Base-by-base conservation (phyloP, 139 green algal species). In the Tetradesmus obliquus region DNA sequence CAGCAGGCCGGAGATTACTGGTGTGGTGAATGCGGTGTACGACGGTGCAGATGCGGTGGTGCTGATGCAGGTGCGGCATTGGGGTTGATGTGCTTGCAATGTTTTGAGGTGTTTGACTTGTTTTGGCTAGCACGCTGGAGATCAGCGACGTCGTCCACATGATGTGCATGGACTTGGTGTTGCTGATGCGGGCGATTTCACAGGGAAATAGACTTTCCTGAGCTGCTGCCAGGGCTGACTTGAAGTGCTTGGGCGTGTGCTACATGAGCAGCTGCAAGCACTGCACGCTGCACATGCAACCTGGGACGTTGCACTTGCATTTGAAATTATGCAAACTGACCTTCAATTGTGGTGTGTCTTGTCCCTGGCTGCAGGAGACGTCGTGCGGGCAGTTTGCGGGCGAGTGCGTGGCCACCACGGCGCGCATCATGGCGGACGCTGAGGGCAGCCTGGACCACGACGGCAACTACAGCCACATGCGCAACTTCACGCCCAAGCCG, bases 101-200 rank as follows among this genome's bases (percentile, higher is more conserved):
- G 32, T 45, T 45, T 45, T 45, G 32, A 45, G 32, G 32, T 45
- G 32, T 45, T 45, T 45, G 32, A 45, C 32, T 45, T 45, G 32
- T 45, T 6, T 89, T 90, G 2, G 94, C 94, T 71, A 96, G 93
- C 8, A 94, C 96, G 20, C 96, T 96, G 0, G 97, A 98, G 92
- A 95, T 97, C 12, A 98, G 96, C 0, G 96, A 98, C 84, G 94
- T 98, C 15, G 96, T 96, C 60, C 98, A 98, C 90, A 94, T 96
- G 4, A 96, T 95, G 88, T 95, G 96, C 66, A 90, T 91, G 1
- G 94, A 96, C 81, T 91, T 84, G 15, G 90, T 97, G 24, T 87
- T 97, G 89, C 93, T 97, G 54, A 91, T 91, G 88, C 88, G 88
- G 88, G 88, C 32, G 32, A 45, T 45, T 45, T 45, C 32, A 45